Base-by-base conservation (phyloP, 1,284 basidiomycete species). In the Moniliophthora roreri region DNA sequence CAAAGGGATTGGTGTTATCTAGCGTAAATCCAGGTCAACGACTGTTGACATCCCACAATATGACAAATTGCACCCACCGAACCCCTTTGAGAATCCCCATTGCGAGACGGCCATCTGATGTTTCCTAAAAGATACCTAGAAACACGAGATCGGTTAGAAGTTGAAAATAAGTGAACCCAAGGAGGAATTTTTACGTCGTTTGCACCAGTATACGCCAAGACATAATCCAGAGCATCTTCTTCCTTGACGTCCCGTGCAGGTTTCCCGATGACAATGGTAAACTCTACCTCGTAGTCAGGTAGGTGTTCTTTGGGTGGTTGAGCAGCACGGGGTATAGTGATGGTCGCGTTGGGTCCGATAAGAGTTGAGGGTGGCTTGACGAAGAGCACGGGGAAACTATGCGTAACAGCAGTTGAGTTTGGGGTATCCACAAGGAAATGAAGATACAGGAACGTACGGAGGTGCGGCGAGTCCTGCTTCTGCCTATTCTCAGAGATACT, bases 201-300 rank as follows among this genome's bases (percentile, higher is more conserved):
- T 1, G 83, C 87, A 6, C 75, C 85, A 1, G 87, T 91, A 65
- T 91, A 93, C 1, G 84, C 92, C 0, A 93, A 76, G 3, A 95
- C 85, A 60, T 93, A 91, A 62, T 91, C 82, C 48, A 93, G 71
- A 0, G 93, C 92, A 3, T 93, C 80, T 0, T 74, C 79, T 61
- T 89, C 87, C 0, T 78, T 76, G 7, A 95, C 91, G 62, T 95
- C 72, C 71, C 87, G 90, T 45, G 88, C 87, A 0, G 82, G 66
- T 62, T 87, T 89, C 16, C 91, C 91, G 42, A 96, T 91, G 53
- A 96, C 87, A 58, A 95, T 80, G 35, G 84, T 89, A 11, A 97
- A 73, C 63, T 97, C 94, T 45, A 91, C 87, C 66, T 97, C 94
- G 64, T 93, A 96, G 69, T 97, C 94, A 0, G 91, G 81, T 2